Evolutionary conservation across 148 eudicot species (phyloP).

Genomic region (Silene uniflora): DNA sequence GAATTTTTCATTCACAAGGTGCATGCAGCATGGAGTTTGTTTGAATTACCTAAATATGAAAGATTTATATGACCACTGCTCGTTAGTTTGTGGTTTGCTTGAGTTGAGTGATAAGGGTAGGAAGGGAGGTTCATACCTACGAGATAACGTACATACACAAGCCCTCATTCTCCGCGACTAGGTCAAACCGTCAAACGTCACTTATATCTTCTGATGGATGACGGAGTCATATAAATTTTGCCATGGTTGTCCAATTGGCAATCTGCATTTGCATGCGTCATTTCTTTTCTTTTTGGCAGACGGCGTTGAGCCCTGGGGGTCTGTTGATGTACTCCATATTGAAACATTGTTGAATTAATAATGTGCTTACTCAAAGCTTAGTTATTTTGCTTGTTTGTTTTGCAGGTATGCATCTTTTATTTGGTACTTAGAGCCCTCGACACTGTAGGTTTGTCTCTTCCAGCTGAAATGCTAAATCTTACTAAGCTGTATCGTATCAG

Average conservation of each 20-base stretch:
- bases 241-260: neutral
- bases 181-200: too few species aligned
- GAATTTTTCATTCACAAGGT: too few species aligned
- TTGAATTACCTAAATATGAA: neutral
- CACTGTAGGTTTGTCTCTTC: conserved; percentile 80
- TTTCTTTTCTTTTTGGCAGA: neutral
- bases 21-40: too few species aligned
- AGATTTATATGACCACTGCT: neutral
- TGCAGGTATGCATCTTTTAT: conserved; percentile 92
- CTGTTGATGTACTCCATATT: neutral
- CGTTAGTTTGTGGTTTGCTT: neutral
- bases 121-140: too few species aligned
- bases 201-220: neutral
- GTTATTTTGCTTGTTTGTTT: conserved; percentile 4
- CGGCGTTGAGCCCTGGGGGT: too few species aligned
- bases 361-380: neutral
- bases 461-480: conserved; percentile 10
- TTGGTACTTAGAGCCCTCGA: conserved; percentile 97
- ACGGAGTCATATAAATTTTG: neutral
- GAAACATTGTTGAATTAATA: neutral
- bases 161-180: too few species aligned
- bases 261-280: neutral
- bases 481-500: neutral
- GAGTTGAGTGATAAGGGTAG: neutral
- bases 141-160: too few species aligned